Percentiles rank a stretch among this genome's conserved stretches.
Conservation (phyloP, 2,329 filamentous ascomycete species). For the Scorias spongiosa region DNA sequence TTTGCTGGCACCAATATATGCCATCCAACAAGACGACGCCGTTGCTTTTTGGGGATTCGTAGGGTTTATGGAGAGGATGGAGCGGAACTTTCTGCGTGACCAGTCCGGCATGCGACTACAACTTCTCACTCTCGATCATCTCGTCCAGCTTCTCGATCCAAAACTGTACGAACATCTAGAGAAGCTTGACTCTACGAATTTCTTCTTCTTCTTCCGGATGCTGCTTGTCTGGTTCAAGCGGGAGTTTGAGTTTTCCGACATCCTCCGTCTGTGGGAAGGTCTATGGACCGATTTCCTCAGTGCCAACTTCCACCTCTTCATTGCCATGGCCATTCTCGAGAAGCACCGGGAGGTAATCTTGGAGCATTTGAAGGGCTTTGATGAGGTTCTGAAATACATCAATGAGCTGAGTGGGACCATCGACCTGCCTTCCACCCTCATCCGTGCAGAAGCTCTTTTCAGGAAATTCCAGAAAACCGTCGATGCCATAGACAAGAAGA, state of each 20-base stretch:
- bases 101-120: constrained; percentile 94
- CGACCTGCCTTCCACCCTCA: constrained; percentile 71
- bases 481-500: constrained; percentile 82
- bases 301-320: constrained; percentile 84
- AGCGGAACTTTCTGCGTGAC: constrained; percentile 87
- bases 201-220: constrained; percentile 99
- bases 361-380: constrained; percentile 83
- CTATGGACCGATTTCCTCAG: constrained; percentile 88
- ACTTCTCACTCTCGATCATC: constrained; percentile 77
- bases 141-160: constrained; percentile 93
- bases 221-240: constrained; percentile 97
- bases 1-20: constrained; percentile 86
- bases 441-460: constrained; percentile 80
- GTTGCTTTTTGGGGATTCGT: constrained; percentile 95
- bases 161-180: constrained; percentile 83
- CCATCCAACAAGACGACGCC: constrained; percentile 92
- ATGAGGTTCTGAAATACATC: constrained; percentile 95
- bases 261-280: constrained; percentile 77
- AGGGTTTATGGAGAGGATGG: constrained; percentile 95
- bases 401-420: constrained; percentile 92
- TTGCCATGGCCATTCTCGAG: constrained; percentile 85
- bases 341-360: constrained; percentile 96
- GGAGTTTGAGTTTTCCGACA: constrained; percentile 81
- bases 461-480: constrained; percentile 75
- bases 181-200: constrained; percentile 87